Evolutionary conservation across 2,329 filamentous ascomycete genomes (phyloP).

Genomic region (Aspergillus tanneri): DNA sequence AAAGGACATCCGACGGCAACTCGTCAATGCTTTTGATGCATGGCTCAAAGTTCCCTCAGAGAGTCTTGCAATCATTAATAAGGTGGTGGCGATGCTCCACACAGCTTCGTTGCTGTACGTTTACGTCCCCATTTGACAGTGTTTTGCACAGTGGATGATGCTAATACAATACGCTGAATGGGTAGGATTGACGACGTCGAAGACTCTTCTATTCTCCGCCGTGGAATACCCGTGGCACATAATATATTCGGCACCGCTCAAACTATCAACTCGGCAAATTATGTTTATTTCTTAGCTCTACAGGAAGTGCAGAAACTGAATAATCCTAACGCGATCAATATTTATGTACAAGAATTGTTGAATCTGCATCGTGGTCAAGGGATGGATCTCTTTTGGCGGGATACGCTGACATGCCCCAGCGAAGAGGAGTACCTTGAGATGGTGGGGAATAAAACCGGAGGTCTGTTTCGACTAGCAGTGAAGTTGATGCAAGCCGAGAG

Average conservation of each 20-base stretch:
- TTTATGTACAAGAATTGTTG: slow-evolving; percentile 47
- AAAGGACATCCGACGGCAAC: slow-evolving; percentile 46
- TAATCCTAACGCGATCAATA: slow-evolving; percentile 42
- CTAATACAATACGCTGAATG: slow-evolving; percentile 1
- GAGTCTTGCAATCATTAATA: slow-evolving; percentile 44
- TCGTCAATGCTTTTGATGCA: slow-evolving; percentile 47
- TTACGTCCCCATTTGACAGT: neutral
- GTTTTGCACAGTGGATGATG: neutral
- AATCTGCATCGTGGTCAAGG: slow-evolving; percentile 51
- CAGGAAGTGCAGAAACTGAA: slow-evolving; percentile 44
- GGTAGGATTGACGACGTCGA: slow-evolving; percentile 51
- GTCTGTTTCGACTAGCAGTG: slow-evolving; percentile 47
- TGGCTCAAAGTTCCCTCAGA: slow-evolving; percentile 45
- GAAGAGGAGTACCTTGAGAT: slow-evolving; percentile 51
- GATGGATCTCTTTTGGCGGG: slow-evolving; percentile 51
- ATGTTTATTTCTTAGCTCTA: slow-evolving; percentile 48
- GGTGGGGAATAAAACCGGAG: slow-evolving; percentile 52
- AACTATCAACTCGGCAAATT: slow-evolving; percentile 54
- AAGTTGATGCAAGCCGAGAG: slow-evolving; percentile 49
- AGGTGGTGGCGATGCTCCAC: slow-evolving; percentile 48
- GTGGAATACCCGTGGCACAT: slow-evolving; percentile 51
- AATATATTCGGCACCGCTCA: slow-evolving; percentile 52
- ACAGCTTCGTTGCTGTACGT: slow-evolving; percentile 46
- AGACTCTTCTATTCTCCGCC: slow-evolving; percentile 49
- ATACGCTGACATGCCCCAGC: slow-evolving; percentile 46